phyloP scores from a whole-genome alignment of 768 basidiomycete species.

The Lactifluus piperatus region DNA sequence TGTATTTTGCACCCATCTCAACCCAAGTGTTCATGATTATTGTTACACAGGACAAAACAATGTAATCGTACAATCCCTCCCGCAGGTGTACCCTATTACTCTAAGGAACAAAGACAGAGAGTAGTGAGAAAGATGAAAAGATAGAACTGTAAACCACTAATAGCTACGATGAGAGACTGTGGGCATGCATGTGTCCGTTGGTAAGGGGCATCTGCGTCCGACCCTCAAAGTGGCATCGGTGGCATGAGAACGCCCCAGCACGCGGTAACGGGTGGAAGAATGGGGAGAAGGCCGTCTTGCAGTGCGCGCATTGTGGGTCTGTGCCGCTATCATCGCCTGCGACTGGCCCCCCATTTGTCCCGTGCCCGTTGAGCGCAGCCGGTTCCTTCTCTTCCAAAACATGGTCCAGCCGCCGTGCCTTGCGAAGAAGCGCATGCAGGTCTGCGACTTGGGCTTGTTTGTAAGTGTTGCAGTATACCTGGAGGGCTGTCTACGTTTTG shows the following conservation, averaged over 20 bases:
- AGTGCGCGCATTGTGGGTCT: conserved; percentile 44
- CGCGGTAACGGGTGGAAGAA: conserved; percentile 49
- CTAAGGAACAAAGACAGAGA: not conserved
- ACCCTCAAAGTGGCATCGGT: conserved; percentile 35
- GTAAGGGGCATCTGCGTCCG: conserved; percentile 19
- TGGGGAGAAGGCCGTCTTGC: conserved; percentile 65
- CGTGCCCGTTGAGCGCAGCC: conserved; percentile 17
- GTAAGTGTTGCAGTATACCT: conserved; percentile 78
- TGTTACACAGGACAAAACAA: conserved; percentile 20
- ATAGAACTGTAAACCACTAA: not conserved
- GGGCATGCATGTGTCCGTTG: conserved; percentile 12
- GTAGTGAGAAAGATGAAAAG: not conserved
- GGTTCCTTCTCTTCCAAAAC: conserved; percentile 41
- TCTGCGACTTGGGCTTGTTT: conserved; percentile 68
- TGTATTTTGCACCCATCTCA: conserved; percentile 19
- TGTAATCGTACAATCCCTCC: conserved; percentile 19
- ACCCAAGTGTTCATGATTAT: conserved; percentile 19
- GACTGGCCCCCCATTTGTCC: not conserved
- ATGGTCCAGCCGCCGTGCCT: conserved; percentile 76
- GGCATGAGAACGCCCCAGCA: conserved; percentile 32
- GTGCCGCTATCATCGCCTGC: conserved; percentile 7
- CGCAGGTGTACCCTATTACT: conserved; percentile 9
- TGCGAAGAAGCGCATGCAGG: conserved; percentile 80
- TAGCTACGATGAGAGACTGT: not conserved
- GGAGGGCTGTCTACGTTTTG: conserved; percentile 65